Base-by-base conservation (phyloP, 441 rosid genomes). In the Eutrema salsugineum region DNA sequence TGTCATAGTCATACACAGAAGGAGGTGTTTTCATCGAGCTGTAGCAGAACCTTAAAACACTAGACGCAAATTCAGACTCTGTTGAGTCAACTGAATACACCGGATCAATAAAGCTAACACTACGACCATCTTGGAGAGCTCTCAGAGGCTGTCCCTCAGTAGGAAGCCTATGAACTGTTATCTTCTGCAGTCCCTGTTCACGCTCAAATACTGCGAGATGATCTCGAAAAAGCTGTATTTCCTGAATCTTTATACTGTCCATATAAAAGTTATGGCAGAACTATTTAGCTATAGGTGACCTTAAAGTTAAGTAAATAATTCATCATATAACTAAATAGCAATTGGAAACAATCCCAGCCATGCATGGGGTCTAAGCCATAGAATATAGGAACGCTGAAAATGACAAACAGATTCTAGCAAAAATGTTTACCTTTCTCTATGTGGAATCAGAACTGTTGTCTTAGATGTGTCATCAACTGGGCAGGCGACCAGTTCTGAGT, bases 191-290 rank as follows among this genome's bases (percentile, higher is more conserved):
- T 70, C 94, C 93, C 49, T 82, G 78, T 80, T 90, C 90, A 56
- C 97, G 97, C 82, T 90, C 97, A 66, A 80, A 81, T 19, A 88
- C 81, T 68, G 78, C 97, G 3, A 94, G 89, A 78, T 94, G 91
- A 65, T 89, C 86, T 46, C 71, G 82, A 64, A 92, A 94, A 53
- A 90, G 91, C 79, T 85, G 84, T 44, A 83, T 71, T 80, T 82
- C 84, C 86, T 81, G 90, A 82, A 94, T 83, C 84, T 92, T 92
- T 70, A 84, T 80, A 48, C 97, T 90, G 94, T 20, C 72, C 22
- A 75, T 10, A 76, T 55, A 38, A 69, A 42, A 30, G 32, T 55
- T n/a, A 33, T 15, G 38, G 24, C 48, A 61, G 11, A 64, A 32
- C 42, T 54, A 15, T 38, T 51, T 62, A 75, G 76, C 51, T 67